Percentiles rank a stretch among this genome's conserved stretches.
These are phyloP conservation scores for Begonia fuchsioides DNA, from an alignment of 306 rosid genomes.

Conservation along the genomic window DNA sequence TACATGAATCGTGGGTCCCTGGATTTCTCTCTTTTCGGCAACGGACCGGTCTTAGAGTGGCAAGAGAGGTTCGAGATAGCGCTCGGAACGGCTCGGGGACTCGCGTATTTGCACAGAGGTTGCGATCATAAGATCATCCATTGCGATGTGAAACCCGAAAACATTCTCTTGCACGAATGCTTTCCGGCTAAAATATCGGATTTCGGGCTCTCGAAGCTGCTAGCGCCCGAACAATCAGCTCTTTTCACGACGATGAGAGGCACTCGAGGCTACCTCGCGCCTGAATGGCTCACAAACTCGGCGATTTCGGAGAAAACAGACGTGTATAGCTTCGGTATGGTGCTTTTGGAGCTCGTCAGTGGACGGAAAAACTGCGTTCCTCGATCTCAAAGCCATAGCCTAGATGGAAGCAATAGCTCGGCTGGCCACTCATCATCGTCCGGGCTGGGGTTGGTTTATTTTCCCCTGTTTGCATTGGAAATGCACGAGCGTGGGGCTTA, in stretches of 20 bases:
- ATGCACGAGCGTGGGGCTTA: constrained; percentile 74
- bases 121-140: constrained; percentile 80
- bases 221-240: constrained; percentile 68
- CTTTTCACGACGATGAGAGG: constrained; percentile 94
- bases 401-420: constrained; percentile 37
- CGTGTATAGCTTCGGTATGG: constrained; percentile 90
- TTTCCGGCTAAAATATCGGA: constrained; percentile 80
- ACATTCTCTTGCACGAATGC: constrained; percentile 63
- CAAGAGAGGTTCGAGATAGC: too few species aligned
- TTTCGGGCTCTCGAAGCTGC: constrained; percentile 84
- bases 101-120: constrained; percentile 76
- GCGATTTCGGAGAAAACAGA: constrained; percentile 87
- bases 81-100: too few species aligned
- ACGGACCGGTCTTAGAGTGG: constrained; percentile 75
- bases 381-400: constrained; percentile 46
- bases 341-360: constrained; percentile 64
- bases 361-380: constrained; percentile 63
- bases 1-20: constrained; percentile 92
- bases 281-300: constrained; percentile 87
- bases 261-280: constrained; percentile 88
- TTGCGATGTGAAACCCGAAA: constrained; percentile 88
- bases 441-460: constrained; percentile 39
- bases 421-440: constrained; percentile 47
- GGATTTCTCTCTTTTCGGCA: constrained; percentile 63
- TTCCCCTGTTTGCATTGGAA: constrained; percentile 67